A percentile compares a stretch with the other conserved stretches of the same genome.
phyloP scores from a whole-genome alignment of 2,329 filamentous ascomycete species.

The Phyllosticta citriasiana region DNA sequence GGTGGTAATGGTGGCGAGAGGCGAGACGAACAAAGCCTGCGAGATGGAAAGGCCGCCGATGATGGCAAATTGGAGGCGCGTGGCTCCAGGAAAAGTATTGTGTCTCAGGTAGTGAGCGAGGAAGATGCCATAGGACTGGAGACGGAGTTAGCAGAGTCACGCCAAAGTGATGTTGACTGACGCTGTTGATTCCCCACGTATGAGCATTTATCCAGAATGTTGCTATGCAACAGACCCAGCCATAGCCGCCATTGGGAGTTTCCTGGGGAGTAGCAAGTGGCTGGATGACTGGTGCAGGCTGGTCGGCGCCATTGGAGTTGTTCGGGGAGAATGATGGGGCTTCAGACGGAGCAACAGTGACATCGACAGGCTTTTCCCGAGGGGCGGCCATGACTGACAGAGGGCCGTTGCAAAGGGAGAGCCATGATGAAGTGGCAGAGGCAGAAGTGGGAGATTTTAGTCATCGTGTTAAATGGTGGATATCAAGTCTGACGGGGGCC shows the following conservation, averaged over 20 bases:
- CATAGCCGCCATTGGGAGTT: constrained; percentile 53
- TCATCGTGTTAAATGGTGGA: neutral
- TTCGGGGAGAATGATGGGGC: neutral
- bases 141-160: neutral
- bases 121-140: constrained; percentile 58
- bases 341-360: neutral
- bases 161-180: constrained; percentile 12
- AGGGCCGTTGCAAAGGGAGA: neutral
- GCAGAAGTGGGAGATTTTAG: neutral
- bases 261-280: constrained; percentile 20
- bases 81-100: constrained; percentile 52
- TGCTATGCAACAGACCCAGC: constrained; percentile 44
- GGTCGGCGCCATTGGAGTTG: neutral
- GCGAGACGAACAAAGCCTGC: constrained; percentile 57
- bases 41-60: constrained; percentile 63
- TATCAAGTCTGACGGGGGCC: neutral
- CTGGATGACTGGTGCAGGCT: neutral
- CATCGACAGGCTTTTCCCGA: neutral
- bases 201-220: constrained; percentile 36
- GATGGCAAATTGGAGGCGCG: constrained; percentile 61
- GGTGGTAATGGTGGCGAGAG: constrained; percentile 53
- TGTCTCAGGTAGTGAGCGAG: constrained; percentile 64
- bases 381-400: neutral
- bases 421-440: neutral
- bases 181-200: constrained; percentile 38